Percentiles rank a stretch among this genome's conserved stretches.
Conservation (phyloP, 331 rosid genomes). For the Rhamnella rubrinervis region DNA sequence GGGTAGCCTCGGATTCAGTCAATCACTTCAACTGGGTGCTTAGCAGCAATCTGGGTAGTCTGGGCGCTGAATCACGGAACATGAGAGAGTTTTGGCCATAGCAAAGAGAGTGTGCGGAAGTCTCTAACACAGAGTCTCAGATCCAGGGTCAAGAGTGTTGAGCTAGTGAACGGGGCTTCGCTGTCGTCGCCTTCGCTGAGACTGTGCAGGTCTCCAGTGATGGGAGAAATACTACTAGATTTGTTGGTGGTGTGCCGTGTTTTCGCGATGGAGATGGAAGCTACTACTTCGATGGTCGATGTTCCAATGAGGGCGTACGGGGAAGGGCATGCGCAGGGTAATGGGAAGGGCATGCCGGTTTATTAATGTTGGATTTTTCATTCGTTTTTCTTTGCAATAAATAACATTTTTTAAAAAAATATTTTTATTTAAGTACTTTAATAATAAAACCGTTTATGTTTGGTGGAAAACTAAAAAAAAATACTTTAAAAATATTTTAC, state of each 20-base stretch:
- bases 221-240: slow-evolving; percentile 53
- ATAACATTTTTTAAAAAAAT: too few species aligned
- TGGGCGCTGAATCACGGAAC: too few species aligned
- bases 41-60: too few species aligned
- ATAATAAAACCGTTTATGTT: too few species aligned
- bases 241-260: slow-evolving; percentile 68
- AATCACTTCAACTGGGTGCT: too few species aligned
- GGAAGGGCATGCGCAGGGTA: slow-evolving; percentile 14
- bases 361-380: slow-evolving; percentile 5
- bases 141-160: slow-evolving; percentile 36
- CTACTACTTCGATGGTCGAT: neutral
- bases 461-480: too few species aligned
- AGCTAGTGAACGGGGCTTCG: slow-evolving; percentile 21
- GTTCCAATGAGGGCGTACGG: slow-evolving; percentile 31
- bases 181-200: slow-evolving; percentile 67
- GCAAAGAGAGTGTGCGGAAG: slow-evolving; percentile 29
- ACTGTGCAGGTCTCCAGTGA: slow-evolving; percentile 54
- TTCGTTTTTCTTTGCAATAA: too few species aligned
- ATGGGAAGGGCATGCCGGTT: slow-evolving; percentile 67
- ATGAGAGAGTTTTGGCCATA: too few species aligned
- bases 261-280: slow-evolving; percentile 41
- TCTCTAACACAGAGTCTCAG: slow-evolving; percentile 34
- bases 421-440: too few species aligned
- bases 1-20: too few species aligned
- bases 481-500: too few species aligned